Conservation (phyloP, 148 eudicot species). For the Vaccinium vitisidaea region DNA sequence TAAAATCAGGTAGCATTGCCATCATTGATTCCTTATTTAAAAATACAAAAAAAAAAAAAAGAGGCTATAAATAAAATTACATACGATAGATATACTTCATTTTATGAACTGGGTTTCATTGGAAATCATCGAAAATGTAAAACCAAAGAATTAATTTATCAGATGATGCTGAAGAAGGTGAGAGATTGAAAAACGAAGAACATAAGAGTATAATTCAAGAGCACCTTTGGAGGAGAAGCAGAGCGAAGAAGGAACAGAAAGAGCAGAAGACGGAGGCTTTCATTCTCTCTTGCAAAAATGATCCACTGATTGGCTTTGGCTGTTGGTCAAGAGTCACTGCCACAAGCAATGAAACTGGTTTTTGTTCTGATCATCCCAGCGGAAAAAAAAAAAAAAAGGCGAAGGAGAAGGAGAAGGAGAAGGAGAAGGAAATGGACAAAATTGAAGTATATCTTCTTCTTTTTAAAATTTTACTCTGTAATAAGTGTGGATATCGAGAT, state of each 20-base stretch:
- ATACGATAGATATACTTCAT: not conserved
- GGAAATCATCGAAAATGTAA: not conserved
- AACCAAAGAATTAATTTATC: not conserved
- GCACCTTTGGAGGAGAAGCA: slow-evolving; percentile 2
- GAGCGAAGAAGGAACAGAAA: slow-evolving; percentile 5
- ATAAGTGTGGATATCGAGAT: not conserved
- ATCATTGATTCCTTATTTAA: not conserved
- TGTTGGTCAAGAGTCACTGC: not conserved
- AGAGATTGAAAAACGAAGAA: not conserved
- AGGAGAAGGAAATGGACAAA: not conserved
- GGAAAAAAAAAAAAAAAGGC: too few relatives aligned
- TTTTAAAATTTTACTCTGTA: too few relatives aligned
- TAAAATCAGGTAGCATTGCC: not conserved
- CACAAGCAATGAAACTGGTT: not conserved
- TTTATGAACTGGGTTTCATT: slow-evolving; percentile 14
- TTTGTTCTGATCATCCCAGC: too few relatives aligned
- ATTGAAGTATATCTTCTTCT: too few relatives aligned
- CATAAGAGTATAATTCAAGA: not conserved
- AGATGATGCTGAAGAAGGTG: not conserved
- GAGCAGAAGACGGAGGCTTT: not conserved
- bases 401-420: too few relatives aligned
- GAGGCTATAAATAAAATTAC: not conserved
- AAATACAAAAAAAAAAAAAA: not conserved
- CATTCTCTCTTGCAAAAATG: not conserved
- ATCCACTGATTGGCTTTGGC: not conserved